These are phyloP conservation scores for Platanthera zijinensis DNA, from an alignment of 106 monocot species.

Conservation along the genomic window DNA sequence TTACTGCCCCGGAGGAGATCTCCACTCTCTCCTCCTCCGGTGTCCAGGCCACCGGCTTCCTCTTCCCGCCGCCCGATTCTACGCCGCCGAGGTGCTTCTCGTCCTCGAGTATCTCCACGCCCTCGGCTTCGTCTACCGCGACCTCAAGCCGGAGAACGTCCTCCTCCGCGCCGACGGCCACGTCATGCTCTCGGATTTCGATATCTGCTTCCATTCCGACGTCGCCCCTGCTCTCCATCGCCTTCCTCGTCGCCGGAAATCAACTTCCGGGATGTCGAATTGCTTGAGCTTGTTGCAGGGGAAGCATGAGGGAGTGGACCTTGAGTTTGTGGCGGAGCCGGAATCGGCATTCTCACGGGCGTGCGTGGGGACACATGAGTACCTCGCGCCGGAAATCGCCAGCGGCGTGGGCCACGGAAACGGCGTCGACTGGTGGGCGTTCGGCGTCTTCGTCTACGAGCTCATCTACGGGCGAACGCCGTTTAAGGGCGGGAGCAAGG, in stretches of 20 bases:
- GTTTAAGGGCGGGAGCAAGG: slow-evolving; percentile 65
- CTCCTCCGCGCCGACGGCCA: slow-evolving; percentile 74
- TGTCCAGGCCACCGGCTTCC: slow-evolving; percentile 44
- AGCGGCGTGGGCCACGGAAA: slow-evolving; percentile 50
- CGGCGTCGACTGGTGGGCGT: slow-evolving; percentile 96
- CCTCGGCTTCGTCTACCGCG: slow-evolving; percentile 75
- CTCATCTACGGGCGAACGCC: slow-evolving; percentile 78
- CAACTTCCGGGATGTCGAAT: background rate
- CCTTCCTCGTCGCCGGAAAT: background rate
- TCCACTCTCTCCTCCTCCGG: slow-evolving; percentile 60
- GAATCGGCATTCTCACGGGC: slow-evolving; percentile 40
- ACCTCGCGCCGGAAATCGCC: slow-evolving; percentile 73
- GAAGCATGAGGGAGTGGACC: slow-evolving; percentile 11
- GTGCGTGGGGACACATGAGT: slow-evolving; percentile 92
- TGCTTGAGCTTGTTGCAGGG: background rate
- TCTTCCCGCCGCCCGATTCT: slow-evolving; percentile 43
- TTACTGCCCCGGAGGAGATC: slow-evolving; percentile 80
- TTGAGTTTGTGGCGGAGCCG: slow-evolving; percentile 76
- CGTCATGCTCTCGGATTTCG: slow-evolving; percentile 90
- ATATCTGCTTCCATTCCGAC: slow-evolving; percentile 61
- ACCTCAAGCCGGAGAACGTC: slow-evolving; percentile 92
- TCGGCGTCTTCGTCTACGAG: slow-evolving; percentile 84
- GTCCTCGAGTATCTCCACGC: slow-evolving; percentile 87
- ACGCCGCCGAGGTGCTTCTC: slow-evolving; percentile 73
- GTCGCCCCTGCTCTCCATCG: slow-evolving; percentile 39